Evolutionary conservation across 2,329 filamentous ascomycete genomes (phyloP).

Genomic region (Pestalotiopsis sp.): DNA sequence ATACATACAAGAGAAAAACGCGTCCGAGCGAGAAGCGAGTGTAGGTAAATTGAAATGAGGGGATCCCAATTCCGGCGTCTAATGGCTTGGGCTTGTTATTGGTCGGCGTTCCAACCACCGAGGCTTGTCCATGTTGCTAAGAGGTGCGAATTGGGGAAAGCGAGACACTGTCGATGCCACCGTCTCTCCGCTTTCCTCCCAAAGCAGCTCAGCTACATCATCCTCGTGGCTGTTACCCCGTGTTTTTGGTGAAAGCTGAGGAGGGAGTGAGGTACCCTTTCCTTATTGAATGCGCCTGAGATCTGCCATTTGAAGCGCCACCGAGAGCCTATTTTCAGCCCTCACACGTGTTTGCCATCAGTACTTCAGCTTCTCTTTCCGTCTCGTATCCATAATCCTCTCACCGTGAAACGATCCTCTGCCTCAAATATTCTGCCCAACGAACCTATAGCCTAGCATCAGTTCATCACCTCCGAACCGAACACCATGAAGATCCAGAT

Average conservation of each 20-base stretch:
- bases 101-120: neutral
- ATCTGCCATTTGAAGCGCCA: neutral
- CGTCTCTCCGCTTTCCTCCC: neutral
- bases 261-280: neutral
- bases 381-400: neutral
- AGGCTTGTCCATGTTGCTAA: neutral
- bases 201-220: neutral
- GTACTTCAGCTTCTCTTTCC: neutral
- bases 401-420: constrained; percentile 2
- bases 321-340: neutral
- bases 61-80: neutral
- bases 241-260: neutral
- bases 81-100: neutral
- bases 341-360: neutral
- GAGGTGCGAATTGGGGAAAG: constrained; percentile 3
- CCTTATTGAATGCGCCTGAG: neutral
- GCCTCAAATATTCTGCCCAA: neutral
- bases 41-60: neutral
- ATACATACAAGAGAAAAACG: neutral
- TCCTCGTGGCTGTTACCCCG: too few relatives aligned
- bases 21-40: neutral
- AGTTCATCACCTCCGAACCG: constrained; percentile 9
- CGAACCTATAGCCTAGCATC: neutral
- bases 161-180: neutral
- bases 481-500: constrained; percentile 50